Percentiles rank a stretch among this genome's conserved stretches.
Conservation (phyloP, 352 stramenopile genomes). For the Globisporangium alternatum region DNA sequence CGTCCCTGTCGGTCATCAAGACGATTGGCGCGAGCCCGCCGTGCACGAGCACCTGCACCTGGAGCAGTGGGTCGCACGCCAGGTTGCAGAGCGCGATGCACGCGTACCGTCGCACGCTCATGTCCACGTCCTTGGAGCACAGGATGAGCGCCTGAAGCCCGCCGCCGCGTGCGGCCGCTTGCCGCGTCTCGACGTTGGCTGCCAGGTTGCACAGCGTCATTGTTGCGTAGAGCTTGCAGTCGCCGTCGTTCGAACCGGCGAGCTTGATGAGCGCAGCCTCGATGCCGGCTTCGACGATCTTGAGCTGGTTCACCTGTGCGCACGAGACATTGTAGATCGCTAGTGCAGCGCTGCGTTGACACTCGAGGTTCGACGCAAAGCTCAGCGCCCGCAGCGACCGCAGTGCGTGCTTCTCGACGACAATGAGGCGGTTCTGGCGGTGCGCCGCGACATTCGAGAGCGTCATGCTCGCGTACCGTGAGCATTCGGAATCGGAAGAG, state of each 20-base stretch:
- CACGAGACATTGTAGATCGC: constrained; percentile 96
- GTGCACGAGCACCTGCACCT: constrained; percentile 93
- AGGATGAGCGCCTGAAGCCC: constrained; percentile 92
- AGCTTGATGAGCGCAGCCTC: constrained; percentile 86
- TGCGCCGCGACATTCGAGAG: constrained; percentile 92
- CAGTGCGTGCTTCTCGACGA: constrained; percentile 87
- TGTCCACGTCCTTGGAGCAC: constrained; percentile 85
- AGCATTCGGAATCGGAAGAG: constrained; percentile 71
- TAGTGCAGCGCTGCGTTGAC: constrained; percentile 88
- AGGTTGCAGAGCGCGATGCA: constrained; percentile 95
- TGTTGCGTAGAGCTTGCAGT: constrained; percentile 92
- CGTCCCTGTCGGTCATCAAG: constrained; percentile 54
- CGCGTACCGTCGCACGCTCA: constrained; percentile 86
- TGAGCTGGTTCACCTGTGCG: constrained; percentile 86
- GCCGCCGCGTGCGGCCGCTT: constrained; percentile 82
- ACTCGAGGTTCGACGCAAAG: constrained; percentile 83
- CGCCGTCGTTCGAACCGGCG: constrained; percentile 80
- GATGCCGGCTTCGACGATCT: constrained; percentile 88
- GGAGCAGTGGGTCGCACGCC: constrained; percentile 85
- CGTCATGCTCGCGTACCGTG: constrained; percentile 91
- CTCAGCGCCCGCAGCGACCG: constrained; percentile 77
- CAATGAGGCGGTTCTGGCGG: constrained; percentile 78
- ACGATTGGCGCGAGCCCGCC: constrained; percentile 89
- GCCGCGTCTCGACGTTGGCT: constrained; percentile 91
- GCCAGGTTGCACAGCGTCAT: constrained; percentile 96